Evolutionary conservation across 805 yeast species (phyloP).

Genomic region (Wickerhamomyces ciferrii): DNA sequence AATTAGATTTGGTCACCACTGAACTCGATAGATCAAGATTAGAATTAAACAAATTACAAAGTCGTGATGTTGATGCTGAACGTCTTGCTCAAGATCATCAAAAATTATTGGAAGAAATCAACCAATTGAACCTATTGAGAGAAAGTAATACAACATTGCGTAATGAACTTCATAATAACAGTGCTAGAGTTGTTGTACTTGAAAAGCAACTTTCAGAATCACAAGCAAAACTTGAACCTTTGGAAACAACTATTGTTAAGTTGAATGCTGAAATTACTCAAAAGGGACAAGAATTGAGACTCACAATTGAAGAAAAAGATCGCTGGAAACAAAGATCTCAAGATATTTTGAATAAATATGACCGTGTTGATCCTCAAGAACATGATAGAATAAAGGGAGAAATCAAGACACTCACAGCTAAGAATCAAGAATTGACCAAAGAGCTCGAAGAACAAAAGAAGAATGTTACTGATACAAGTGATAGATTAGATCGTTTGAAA

Average conservation of each 20-base stretch:
- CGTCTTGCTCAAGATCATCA: conserved; percentile 32
- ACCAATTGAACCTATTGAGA: conserved; percentile 56
- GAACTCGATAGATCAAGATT: conserved; percentile 49
- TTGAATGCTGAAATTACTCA: conserved; percentile 38
- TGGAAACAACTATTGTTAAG: conserved; percentile 32
- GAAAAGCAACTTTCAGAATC: conserved; percentile 45
- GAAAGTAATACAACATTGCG: conserved; percentile 67
- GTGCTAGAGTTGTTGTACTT: conserved; percentile 29
- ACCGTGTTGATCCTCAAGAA: conserved; percentile 43
- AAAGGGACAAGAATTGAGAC: conserved; percentile 42
- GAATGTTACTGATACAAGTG: conserved; percentile 14
- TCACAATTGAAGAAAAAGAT: conserved; percentile 48
- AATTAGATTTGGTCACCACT: conserved; percentile 37
- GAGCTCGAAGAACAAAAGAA: conserved; percentile 13
- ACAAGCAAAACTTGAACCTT: conserved; percentile 37
- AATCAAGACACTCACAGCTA: conserved; percentile 17
- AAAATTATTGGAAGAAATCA: conserved; percentile 44
- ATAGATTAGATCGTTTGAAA: conserved; percentile 14
- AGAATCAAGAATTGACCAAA: conserved; percentile 18
- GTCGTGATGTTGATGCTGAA: conserved; percentile 25
- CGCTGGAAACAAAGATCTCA: conserved; percentile 52
- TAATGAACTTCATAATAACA: conserved; percentile 35
- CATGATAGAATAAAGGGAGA: conserved; percentile 29
- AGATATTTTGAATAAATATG: conserved; percentile 38
- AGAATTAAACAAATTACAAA: conserved; percentile 35